phyloP scores from a whole-genome alignment of 176 grass and related monocot genomes.

The Carex kokanica region DNA sequence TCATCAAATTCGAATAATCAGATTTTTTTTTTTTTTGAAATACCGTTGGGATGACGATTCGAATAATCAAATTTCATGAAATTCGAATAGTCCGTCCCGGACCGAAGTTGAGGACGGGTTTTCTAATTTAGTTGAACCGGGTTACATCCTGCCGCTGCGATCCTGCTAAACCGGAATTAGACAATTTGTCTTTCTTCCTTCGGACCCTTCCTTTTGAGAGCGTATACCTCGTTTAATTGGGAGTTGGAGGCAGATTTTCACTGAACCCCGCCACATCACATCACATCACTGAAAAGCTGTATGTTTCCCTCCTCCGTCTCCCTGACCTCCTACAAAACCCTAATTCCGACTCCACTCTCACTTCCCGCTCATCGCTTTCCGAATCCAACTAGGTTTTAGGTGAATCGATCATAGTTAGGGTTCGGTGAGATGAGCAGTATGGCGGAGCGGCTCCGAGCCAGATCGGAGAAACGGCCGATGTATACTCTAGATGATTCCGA shows the following conservation, averaged over 20 bases:
- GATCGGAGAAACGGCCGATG: slow-evolving; percentile 86
- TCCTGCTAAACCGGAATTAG: not conserved
- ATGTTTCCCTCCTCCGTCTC: slow-evolving; percentile 2
- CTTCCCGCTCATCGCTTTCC: not conserved
- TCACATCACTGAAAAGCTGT: slow-evolving; percentile 15
- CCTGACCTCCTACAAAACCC: slow-evolving; percentile 7
- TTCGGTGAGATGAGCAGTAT: slow-evolving; percentile 71
- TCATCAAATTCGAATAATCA: too few relatives aligned
- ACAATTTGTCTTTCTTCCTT: not conserved
- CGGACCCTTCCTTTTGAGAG: not conserved
- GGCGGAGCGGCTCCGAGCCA: slow-evolving; percentile 87
- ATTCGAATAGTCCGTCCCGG: too few relatives aligned
- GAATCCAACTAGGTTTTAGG: not conserved
- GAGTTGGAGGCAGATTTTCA: slow-evolving; percentile 7
- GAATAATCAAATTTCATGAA: too few relatives aligned
- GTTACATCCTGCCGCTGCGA: not conserved
- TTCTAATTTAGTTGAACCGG: not conserved
- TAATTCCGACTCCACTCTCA: slow-evolving; percentile 5
- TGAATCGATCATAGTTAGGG: slow-evolving; percentile 9
- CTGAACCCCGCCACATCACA: slow-evolving; percentile 20
- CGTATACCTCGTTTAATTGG: slow-evolving; percentile 1
- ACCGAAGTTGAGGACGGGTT: not conserved
- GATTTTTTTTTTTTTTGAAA: too few relatives aligned
- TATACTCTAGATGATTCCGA: slow-evolving; percentile 86
- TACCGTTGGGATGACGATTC: too few relatives aligned